phyloP scores from a whole-genome alignment of 1,284 basidiomycete species.

The Leccinum fuscescens region DNA sequence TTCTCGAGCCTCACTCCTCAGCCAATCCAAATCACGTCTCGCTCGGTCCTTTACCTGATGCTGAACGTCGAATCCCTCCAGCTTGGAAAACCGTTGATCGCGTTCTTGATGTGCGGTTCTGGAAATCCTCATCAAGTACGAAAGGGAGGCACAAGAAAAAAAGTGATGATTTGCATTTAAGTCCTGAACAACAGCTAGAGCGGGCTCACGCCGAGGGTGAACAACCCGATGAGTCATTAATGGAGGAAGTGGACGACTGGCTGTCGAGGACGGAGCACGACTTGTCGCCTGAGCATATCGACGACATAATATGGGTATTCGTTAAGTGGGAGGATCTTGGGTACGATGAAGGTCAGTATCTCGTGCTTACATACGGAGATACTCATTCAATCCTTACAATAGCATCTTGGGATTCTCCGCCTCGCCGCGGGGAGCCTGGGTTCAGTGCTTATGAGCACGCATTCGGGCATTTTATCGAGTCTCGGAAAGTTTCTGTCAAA shows the following conservation, averaged over 20 bases:
- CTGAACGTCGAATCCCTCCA: conserved; percentile 67
- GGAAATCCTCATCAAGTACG: conserved; percentile 32
- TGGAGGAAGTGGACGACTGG: conserved; percentile 61
- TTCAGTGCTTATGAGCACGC: conserved; percentile 66
- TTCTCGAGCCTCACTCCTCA: conserved; percentile 38
- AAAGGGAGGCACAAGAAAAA: conserved; percentile 26
- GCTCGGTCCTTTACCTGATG: conserved; percentile 48
- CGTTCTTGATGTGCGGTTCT: conserved; percentile 72
- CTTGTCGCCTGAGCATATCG: conserved; percentile 53
- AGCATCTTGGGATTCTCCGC: conserved; percentile 93
- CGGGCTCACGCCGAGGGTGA: conserved; percentile 55
- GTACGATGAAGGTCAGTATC: conserved; percentile 78
- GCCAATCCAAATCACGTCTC: conserved; percentile 20
- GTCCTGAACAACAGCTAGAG: conserved; percentile 35
- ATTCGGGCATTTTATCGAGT: conserved; percentile 62
- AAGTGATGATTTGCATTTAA: conserved; percentile 24
- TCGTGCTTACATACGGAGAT: not conserved
- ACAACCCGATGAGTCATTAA: conserved; percentile 48
- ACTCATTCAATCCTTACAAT: conserved; percentile 9
- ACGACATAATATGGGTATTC: conserved; percentile 72
- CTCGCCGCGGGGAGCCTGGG: conserved; percentile 51
- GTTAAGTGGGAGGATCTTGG: conserved; percentile 90
- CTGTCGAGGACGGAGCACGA: conserved; percentile 44
- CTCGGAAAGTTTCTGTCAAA: conserved; percentile 62
- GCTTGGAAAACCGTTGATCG: conserved; percentile 81